Evolutionary conservation across 2,329 filamentous ascomycete genomes (phyloP), one percentile per base, ranked within the genome.

Genomic region (Elsinoe batatas): DNA sequence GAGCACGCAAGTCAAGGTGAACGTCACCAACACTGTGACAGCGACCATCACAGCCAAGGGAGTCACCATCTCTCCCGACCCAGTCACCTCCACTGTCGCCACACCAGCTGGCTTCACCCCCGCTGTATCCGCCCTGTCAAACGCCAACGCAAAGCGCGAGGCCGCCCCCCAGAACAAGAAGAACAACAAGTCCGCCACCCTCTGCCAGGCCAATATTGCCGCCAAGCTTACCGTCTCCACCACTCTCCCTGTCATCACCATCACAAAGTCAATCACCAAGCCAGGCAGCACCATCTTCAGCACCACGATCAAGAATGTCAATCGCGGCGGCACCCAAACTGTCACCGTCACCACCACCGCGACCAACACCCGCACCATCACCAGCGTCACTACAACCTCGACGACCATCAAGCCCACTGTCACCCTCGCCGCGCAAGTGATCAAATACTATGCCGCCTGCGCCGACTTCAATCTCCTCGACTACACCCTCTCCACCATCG

Each of bases 361-460:
- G n/a, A 55, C 53, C 15, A 37, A 37, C 10, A 55, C 53, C 13
- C 20, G 20, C 37, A 26, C 7, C n/a, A 13, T 44, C n/a, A 47
- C 22, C 12, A 22, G 7, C 15, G 10, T 17, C 40, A 47, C 40
- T 13, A 18, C 40, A 5, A 22, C 38, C 40, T 35, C 18, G 22
- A 44, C 40, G n/a, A 55, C 53, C 38, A 22, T 55, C 22, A 55
- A 22, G 8, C 53, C 53, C n/a, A 55, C 42, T 5, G 18, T 37
- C 18, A 55, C 53, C 13, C 37, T 46, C 26, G 18, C 20, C 11
- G 13, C 53, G 15, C 15, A 26, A n/a, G 11, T 26, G 4, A 30
- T 36, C 20, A 42, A 43, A 11, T 36, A n/a, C 42, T 47, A 44
- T 32, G 42, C 40, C 11, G 53, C 53, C 15, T 55, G 53, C 32